A percentile compares a stretch with the other conserved stretches of the same genome.
Evolutionary conservation across 306 rosid genomes (phyloP).

Genomic region (Hippophae tibetana): DNA sequence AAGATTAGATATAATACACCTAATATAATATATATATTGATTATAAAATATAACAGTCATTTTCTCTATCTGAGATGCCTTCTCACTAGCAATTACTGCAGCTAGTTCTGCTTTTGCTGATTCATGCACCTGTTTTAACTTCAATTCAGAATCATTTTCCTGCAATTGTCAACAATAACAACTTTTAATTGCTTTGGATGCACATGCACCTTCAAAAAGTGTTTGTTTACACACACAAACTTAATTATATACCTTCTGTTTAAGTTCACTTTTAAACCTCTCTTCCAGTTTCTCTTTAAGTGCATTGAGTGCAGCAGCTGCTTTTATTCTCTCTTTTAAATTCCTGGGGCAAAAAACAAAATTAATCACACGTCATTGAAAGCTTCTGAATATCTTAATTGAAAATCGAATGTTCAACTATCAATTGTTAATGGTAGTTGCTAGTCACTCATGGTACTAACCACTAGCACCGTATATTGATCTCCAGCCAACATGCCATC

Average conservation of each 20-base stretch:
- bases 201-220: conserved; percentile 8
- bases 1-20: too few species aligned
- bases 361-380: neutral
- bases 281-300: conserved; percentile 85
- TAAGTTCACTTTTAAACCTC: conserved; percentile 58
- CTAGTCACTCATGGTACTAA: too few species aligned
- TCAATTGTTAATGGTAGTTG: neutral
- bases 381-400: neutral
- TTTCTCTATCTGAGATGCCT: conserved; percentile 79
- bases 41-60: too few species aligned
- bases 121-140: conserved; percentile 46
- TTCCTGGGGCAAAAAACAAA: conserved; percentile 38
- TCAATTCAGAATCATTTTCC: conserved; percentile 58
- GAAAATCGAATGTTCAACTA: neutral
- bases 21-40: too few species aligned
- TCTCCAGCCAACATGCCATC: too few species aligned
- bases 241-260: conserved; percentile 52
- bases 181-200: conserved; percentile 10
- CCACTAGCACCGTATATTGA: too few species aligned
- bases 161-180: conserved; percentile 28
- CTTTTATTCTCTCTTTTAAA: conserved; percentile 76
- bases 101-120: conserved; percentile 71
- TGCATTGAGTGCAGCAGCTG: conserved; percentile 72
- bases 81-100: conserved; percentile 80
- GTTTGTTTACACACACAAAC: conserved; percentile 15